Base-by-base conservation (phyloP, 495 filamentous ascomycete species). In the Aspergillus bertholletiae region DNA sequence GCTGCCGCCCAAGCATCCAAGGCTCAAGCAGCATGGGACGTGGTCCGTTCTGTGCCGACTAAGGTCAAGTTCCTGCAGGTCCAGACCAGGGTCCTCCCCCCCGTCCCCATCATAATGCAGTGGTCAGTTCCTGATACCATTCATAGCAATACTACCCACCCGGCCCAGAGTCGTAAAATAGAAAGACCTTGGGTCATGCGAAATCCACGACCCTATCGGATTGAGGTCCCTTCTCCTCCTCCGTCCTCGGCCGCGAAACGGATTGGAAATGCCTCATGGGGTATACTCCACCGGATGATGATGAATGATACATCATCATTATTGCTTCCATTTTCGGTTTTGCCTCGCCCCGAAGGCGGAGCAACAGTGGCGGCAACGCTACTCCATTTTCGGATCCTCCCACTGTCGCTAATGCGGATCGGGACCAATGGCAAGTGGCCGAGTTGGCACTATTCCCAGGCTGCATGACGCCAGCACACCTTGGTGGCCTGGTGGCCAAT, bases 401-500 rank as follows among this genome's bases (percentile, higher is more conserved):
- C 59, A 60, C 69, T 67, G 64, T 48, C 56, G 57, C 66, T 59
- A 59, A 48, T 57, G 59, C 28, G 57, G 64, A 47, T 37, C 55
- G 26, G 20, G 11, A 15, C 70, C 66, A 71, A 73, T 70, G 52
- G 71, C 28, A 13, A 34, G 39, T 24, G n/a, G 27, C 21, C 27
- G 34, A 46, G 40, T 58, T 49, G 53, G 63, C 63, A 70, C 70
- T 71, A 73, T 68, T 64, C 63, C 53, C 63, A 64, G 57, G 46
- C 26, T 70, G 66, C 70, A 72, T 74, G 68, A 74, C 68, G 72
- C 66, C 63, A 73, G 66, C 57, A 32, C 58, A 61, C 53, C 50
- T 43, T 50, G 57, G 37, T 63, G 65, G 69, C 60, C 67, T 72
- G 63, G 68, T 70, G 28, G 23, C 13, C 48, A 56, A 55, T 68